Evolutionary conservation across 148 eudicot genomes (phyloP), one percentile per base, ranked within the genome.

Genomic region (Amaranthus cruentus): DNA sequence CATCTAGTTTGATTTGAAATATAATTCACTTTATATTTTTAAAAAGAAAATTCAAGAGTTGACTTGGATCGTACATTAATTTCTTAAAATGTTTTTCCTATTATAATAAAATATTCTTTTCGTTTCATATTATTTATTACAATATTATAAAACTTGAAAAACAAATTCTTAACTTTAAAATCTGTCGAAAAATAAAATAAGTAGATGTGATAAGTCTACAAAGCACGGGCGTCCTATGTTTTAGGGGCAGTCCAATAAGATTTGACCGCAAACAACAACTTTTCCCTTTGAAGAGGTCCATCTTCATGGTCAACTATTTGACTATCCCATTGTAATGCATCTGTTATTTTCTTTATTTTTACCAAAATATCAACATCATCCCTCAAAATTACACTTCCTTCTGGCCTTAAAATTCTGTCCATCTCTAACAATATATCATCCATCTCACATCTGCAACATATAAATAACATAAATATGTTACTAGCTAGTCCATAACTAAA

Each of bases 281-380:
- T 90, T 71, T 90, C 87, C 73, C 89, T 82, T 64, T 83, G 80
- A 42, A 88, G 64, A 13, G 96, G 87, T 6, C 96, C 96, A 78
- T 90, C 96, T 71, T 90, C 96, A 80, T 90, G 90, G 81, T 90
- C 92, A 8, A 90, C 81, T 11, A 90, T 90, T 70, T 77, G 88
- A 75, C 89, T 87, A 2, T 88, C 89, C 96, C 96, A 90, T 49
- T 81, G 77, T 77, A 90, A 7, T 10, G 75, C 88, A 78, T 88
- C 86, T 38, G 81, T 81, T 47, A 88, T 87, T 64, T 66, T 78
- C 83, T 88, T 84, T 57, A 85, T 80, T 75, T 84, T 87, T 56
- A 88, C 77, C 81, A 90, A 55, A 9, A 55, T n/a, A 69, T 90
- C 96, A 6, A 90, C 96, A 49, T 90, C 96, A 15, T 90, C 96